phyloP scores from a whole-genome alignment of 164 flowering plant genomes.

The Vitis rupestris region DNA sequence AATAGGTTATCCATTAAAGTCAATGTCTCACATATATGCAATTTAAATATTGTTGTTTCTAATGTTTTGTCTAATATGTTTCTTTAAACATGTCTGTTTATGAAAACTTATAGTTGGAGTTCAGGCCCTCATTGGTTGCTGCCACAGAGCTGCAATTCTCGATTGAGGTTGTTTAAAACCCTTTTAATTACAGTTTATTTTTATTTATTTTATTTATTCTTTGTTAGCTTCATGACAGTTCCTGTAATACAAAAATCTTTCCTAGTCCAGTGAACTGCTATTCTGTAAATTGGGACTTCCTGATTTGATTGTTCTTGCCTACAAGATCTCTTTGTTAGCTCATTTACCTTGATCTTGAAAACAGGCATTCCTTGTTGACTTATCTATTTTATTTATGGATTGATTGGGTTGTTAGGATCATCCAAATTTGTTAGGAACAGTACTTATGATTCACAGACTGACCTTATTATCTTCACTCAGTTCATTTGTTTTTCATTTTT shows the following conservation, averaged over 20 bases:
- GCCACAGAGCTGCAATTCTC: slow-evolving; percentile 71
- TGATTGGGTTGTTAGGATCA: too few relatives aligned
- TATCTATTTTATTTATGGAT: too few relatives aligned
- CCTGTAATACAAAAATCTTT: neutral
- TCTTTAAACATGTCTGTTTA: slow-evolving; percentile 5
- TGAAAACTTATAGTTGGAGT: slow-evolving; percentile 67
- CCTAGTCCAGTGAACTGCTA: neutral
- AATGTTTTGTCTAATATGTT: neutral
- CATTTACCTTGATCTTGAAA: neutral
- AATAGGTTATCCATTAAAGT: neutral
- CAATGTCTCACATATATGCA: neutral
- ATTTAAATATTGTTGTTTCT: neutral
- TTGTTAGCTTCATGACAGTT: neutral
- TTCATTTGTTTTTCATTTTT: slow-evolving; percentile 9
- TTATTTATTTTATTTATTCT: neutral
- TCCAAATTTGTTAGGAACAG: too few relatives aligned
- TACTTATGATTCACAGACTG: too few relatives aligned
- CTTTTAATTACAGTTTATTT: slow-evolving; percentile 5
- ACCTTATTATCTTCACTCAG: neutral
- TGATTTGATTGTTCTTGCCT: neutral
- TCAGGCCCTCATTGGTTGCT: slow-evolving; percentile 56
- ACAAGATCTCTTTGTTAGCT: neutral
- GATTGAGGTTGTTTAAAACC: slow-evolving; percentile 55
- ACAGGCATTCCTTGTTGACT: too few relatives aligned
- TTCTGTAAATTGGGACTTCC: neutral